phyloP scores from a whole-genome alignment of 2,329 filamentous ascomycete species.

The Xylogone sp. region DNA sequence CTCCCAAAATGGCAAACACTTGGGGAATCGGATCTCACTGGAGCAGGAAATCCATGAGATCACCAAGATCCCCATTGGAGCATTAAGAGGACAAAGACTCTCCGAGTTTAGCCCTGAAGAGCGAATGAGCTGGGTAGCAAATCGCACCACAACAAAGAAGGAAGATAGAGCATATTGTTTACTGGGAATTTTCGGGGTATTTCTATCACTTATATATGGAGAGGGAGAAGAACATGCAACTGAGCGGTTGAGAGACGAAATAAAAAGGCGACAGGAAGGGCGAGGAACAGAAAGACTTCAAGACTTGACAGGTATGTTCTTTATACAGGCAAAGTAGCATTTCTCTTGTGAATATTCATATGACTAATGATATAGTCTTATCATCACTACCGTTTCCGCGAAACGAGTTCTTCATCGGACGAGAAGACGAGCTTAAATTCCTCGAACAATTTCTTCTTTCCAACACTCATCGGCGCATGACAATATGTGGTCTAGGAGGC shows the following conservation, averaged over 20 bases:
- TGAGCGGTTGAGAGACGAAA: slow-evolving; percentile 3
- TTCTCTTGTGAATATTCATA: background rate
- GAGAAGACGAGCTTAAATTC: slow-evolving; percentile 2
- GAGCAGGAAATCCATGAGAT: slow-evolving; percentile 10
- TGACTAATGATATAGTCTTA: slow-evolving; percentile 1
- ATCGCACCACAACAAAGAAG: slow-evolving; percentile 27
- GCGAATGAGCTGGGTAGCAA: slow-evolving; percentile 35
- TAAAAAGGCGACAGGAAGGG: slow-evolving; percentile 1
- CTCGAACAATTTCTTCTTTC: slow-evolving; percentile 3
- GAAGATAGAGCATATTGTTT: slow-evolving; percentile 42
- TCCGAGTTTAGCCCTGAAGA: slow-evolving; percentile 8
- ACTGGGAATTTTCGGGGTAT: slow-evolving; percentile 38
- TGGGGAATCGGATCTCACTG: slow-evolving; percentile 9
- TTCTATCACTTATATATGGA: slow-evolving; percentile 39
- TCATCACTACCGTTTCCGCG: slow-evolving; percentile 3
- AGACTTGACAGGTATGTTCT: background rate
- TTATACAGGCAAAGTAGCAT: background rate
- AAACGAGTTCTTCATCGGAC: slow-evolving; percentile 5
- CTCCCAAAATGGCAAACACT: slow-evolving; percentile 8
- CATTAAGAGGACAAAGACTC: slow-evolving; percentile 4
- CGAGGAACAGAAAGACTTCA: background rate
- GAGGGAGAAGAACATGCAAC: slow-evolving; percentile 19
- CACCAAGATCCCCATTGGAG: slow-evolving; percentile 9
- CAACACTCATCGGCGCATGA: too few species aligned
- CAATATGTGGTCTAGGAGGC: slow-evolving; percentile 32